Conservation (phyloP, 2,329 filamentous ascomycete genomes). For the Fusarium clavum region DNA sequence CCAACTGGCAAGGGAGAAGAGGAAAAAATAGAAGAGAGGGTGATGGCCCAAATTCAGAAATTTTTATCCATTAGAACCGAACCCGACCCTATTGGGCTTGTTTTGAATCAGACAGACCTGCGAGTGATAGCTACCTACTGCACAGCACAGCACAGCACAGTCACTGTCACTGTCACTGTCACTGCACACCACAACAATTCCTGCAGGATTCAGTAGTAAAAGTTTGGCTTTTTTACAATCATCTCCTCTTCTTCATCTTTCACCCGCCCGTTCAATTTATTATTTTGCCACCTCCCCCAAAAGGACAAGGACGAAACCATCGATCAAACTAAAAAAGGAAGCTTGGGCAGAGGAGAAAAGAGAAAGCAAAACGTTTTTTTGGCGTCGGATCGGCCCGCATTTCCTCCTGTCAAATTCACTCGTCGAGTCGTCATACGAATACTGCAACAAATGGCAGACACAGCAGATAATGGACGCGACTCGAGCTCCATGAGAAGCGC, state of each 20-base stretch:
- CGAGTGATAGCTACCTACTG: not conserved
- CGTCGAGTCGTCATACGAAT: not conserved
- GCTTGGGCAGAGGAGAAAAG: too few species aligned
- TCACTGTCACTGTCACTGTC: too few species aligned
- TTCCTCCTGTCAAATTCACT: not conserved
- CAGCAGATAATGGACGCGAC: not conserved
- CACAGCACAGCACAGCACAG: too few species aligned
- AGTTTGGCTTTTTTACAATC: not conserved
- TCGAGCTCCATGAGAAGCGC: not conserved
- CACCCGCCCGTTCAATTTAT: not conserved
- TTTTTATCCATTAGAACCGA: slow-evolving; percentile 1
- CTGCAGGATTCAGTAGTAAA: not conserved
- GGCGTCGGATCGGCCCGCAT: slow-evolving; percentile 4
- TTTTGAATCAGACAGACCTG: not conserved
- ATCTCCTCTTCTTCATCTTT: not conserved
- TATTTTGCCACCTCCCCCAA: not conserved
- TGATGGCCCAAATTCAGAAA: not conserved
- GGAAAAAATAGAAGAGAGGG: slow-evolving; percentile 1
- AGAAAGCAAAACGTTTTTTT: not conserved
- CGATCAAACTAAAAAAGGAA: not conserved
- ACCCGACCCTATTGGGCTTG: not conserved
- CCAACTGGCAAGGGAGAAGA: not conserved
- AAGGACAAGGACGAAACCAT: not conserved
- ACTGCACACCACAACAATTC: not conserved
- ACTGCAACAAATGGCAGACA: slow-evolving; percentile 1